phyloP scores from a whole-genome alignment of 2,329 filamentous ascomycete species.

The Emmonsiellopsis sp. region DNA sequence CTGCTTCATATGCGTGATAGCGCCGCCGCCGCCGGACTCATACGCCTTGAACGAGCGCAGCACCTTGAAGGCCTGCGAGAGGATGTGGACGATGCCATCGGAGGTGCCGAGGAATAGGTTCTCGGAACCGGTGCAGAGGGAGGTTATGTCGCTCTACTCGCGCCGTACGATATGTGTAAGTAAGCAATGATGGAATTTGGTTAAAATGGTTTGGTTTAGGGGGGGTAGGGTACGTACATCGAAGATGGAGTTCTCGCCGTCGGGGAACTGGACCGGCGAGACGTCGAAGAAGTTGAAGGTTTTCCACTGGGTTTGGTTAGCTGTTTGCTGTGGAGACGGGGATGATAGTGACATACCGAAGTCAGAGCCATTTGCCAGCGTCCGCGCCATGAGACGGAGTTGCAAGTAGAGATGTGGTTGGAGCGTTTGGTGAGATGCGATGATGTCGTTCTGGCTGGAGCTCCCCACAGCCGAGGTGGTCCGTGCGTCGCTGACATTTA shows the following conservation, averaged over 20 bases:
- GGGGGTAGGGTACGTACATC: slow-evolving; percentile 48
- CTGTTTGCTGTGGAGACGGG: background rate
- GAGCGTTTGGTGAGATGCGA: background rate
- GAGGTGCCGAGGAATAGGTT: slow-evolving; percentile 81
- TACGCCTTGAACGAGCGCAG: slow-evolving; percentile 80
- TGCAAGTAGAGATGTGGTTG: background rate
- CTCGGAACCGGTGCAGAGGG: slow-evolving; percentile 76
- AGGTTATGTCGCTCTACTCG: slow-evolving; percentile 60
- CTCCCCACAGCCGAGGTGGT: no score
- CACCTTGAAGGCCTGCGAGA: slow-evolving; percentile 80
- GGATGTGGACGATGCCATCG: slow-evolving; percentile 78
- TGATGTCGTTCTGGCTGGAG: background rate
- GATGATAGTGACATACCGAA: slow-evolving; percentile 24
- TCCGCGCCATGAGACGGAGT: slow-evolving; percentile 21
- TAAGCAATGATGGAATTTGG: no score
- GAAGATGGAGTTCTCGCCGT: slow-evolving; percentile 73
- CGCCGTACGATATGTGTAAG: slow-evolving; percentile 24
- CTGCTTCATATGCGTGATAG: slow-evolving; percentile 87
- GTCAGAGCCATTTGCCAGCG: slow-evolving; percentile 34
- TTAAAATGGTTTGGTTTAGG: background rate
- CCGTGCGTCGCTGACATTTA: no score
- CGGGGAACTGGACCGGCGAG: slow-evolving; percentile 66
- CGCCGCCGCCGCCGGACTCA: slow-evolving; percentile 55
- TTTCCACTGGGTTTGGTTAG: slow-evolving; percentile 65
- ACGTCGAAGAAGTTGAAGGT: slow-evolving; percentile 99